phyloP scores from a whole-genome alignment of 306 rosid species.

The Cicer yamashitae region DNA sequence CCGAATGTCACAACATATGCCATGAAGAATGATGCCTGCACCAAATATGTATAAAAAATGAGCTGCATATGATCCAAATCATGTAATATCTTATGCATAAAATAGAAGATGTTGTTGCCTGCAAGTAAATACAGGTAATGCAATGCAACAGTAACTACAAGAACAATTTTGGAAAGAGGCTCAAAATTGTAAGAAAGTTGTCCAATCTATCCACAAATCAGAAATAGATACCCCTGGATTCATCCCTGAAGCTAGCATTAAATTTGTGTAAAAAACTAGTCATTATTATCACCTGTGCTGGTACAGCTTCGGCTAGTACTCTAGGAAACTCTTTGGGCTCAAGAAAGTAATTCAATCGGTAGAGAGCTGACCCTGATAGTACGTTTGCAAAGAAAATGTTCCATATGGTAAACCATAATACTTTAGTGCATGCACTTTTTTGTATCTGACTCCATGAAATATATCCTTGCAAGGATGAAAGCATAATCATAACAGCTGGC shows the following conservation, averaged over 20 bases:
- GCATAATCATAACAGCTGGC: constrained; percentile 74
- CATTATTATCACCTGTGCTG: constrained; percentile 68
- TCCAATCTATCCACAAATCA: constrained; percentile 6
- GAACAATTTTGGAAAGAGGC: not conserved
- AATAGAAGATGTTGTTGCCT: not conserved
- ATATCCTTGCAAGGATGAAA: constrained; percentile 81
- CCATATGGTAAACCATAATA: constrained; percentile 86
- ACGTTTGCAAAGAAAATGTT: constrained; percentile 84
- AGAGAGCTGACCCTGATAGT: constrained; percentile 77
- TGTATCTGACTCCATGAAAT: constrained; percentile 74
- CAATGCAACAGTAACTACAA: not conserved
- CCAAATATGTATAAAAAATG: constrained; percentile 37
- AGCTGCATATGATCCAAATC: constrained; percentile 24
- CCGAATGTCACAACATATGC: constrained; percentile 64
- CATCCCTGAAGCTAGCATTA: constrained; percentile 14
- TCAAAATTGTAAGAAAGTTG: not conserved
- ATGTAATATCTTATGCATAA: constrained; percentile 12
- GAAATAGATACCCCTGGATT: not conserved
- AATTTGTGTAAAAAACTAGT: constrained; percentile 21
- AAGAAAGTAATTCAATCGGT: constrained; percentile 63
- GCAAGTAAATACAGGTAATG: constrained; percentile 21
- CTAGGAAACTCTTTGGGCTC: constrained; percentile 80
- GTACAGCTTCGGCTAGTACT: constrained; percentile 85
- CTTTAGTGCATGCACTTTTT: constrained; percentile 70
- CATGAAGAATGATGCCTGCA: constrained; percentile 92